phyloP scores from a whole-genome alignment of 768 basidiomycete species.

The Lactarius quietus region DNA sequence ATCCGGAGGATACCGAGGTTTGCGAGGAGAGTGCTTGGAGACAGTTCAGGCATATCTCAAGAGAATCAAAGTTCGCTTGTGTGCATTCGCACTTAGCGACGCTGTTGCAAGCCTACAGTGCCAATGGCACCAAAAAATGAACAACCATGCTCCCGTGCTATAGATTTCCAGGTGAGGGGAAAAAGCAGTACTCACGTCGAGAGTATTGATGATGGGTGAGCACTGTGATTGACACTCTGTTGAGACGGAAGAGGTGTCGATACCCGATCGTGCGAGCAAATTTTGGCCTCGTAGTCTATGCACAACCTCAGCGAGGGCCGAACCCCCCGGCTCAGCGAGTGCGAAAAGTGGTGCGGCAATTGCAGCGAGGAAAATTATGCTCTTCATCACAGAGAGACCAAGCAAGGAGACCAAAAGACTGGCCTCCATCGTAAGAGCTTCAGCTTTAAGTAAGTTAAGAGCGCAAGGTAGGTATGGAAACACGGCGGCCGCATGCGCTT shows the following conservation, averaged over 20 bases:
- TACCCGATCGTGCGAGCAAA: not conserved
- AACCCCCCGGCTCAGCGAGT: not conserved
- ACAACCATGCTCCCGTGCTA: not conserved
- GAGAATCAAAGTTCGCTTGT: constrained; percentile 1
- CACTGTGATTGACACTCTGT: constrained; percentile 4
- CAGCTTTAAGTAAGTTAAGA: not conserved
- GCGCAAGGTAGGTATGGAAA: not conserved
- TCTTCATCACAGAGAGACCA: not conserved
- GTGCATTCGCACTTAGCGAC: constrained; percentile 7
- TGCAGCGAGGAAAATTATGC: not conserved
- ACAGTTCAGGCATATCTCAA: constrained; percentile 4
- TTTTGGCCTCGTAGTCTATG: not conserved
- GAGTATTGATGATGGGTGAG: constrained; percentile 4
- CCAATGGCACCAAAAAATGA: not conserved
- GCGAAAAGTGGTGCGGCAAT: not conserved
- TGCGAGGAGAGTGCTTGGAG: not conserved
- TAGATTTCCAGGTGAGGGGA: not conserved
- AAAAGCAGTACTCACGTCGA: not conserved
- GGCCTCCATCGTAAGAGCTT: not conserved
- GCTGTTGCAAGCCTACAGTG: not conserved
- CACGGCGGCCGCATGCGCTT: not conserved
- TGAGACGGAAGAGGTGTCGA: not conserved
- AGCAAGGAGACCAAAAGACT: too few relatives aligned
- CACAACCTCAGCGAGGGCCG: not conserved
- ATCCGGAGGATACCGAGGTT: fast-evolving